Base-by-base conservation (phyloP, 352 stramenopile genomes). In the Phytophthora sp. region DNA sequence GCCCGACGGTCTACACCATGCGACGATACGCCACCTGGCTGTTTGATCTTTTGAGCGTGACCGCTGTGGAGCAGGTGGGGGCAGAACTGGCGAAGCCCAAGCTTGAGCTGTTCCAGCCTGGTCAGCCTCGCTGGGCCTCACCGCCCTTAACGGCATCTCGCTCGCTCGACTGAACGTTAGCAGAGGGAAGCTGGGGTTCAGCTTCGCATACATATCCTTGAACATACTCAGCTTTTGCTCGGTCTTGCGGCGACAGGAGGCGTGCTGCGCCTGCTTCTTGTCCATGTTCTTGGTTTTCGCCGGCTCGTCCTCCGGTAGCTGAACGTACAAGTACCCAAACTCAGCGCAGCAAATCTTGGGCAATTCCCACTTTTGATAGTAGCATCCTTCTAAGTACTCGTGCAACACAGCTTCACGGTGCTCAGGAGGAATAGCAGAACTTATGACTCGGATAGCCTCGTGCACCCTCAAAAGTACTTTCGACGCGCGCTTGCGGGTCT, bases 401-500 rank as follows among this genome's bases (percentile, higher is more conserved):
- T 62, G 35, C 15, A 82, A 44, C 1, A 75, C 64, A 3, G 44
- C 42, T 37, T 76, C 57, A 3, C 73, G 69, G 27, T 77, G 51
- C 2, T 59, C 35, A 2, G 43, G 44, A 0, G 76, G 69, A 27
- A 85, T 74, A 4, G 54, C 65, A 0, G 54, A 20, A 4, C 66
- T 66, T 30, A 82, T 62, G 10, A 76, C 67, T 31, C 62, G 63
- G 11, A 81, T 70, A 34, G 69, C 70, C 34, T 85, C 64, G 45
- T 78, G 72, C 2, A 79, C 69, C 52, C 69, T 60, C 4, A 82
- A 41, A 0, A 82, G 48, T 18, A 68, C 53, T 3, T 59, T 34
- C 11, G 60, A 62, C 9, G 43, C 38, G 2, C 72, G 50, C 5
- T 37, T 50, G 11, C 74, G 77, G 0, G 52, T 65, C 9, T 75